These are phyloP conservation scores for Podaxis sp. DNA, from an alignment of 768 basidiomycete species.

Conservation along the genomic window DNA sequence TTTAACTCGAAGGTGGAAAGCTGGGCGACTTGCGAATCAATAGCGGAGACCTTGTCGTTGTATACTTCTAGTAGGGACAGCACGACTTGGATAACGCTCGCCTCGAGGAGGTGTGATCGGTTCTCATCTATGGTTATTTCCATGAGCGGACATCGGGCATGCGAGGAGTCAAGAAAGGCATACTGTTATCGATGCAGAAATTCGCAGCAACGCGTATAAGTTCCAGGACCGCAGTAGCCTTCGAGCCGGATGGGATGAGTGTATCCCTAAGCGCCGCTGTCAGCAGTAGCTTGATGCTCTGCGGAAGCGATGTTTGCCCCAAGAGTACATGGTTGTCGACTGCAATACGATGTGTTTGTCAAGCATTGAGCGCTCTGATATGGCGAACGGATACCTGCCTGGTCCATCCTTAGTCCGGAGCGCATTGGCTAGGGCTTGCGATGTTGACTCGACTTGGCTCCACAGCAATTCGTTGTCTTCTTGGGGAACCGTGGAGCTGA, in stretches of 20 bases:
- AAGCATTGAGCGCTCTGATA: not conserved
- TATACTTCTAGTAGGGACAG: conserved; percentile 72
- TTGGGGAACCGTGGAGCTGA: conserved; percentile 29
- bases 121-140: conserved; percentile 60
- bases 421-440: conserved; percentile 60
- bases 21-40: conserved; percentile 16
- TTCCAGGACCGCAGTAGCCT: conserved; percentile 58
- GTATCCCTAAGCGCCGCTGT: conserved; percentile 52
- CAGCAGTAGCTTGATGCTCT: conserved; percentile 62
- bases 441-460: conserved; percentile 49
- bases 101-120: conserved; percentile 67
- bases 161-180: conserved; percentile 21
- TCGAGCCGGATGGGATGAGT: conserved; percentile 42
- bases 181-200: conserved; percentile 82
- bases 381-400: conserved; percentile 33
- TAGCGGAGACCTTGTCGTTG: conserved; percentile 43
- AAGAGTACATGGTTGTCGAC: conserved; percentile 73
- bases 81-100: conserved; percentile 65
- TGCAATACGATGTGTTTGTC: conserved; percentile 28
- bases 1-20: conserved; percentile 65
- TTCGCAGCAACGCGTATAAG: conserved; percentile 80
- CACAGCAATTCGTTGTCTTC: conserved; percentile 41
- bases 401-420: conserved; percentile 55
- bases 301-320: conserved; percentile 65
- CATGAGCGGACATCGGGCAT: not conserved